Evolutionary conservation across 2,329 filamentous ascomycete genomes (phyloP).

Genomic region (Pseudogymnoascus sp.): DNA sequence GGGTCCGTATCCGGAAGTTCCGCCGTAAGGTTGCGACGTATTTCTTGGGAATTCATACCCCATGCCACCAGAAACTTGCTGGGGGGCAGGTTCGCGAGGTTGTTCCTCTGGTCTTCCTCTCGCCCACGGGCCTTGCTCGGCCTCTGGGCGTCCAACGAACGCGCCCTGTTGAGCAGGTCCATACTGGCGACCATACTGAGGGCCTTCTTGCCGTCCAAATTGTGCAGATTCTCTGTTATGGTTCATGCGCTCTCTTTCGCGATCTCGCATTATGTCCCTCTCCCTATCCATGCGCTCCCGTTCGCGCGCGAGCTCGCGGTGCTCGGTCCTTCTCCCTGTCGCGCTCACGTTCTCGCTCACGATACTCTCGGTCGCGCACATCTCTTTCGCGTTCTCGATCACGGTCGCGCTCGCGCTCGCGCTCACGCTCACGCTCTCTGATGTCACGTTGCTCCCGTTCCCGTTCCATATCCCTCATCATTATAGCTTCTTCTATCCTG

Average conservation of each 20-base stretch:
- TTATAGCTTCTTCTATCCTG: constrained; percentile 45
- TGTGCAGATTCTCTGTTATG: not conserved
- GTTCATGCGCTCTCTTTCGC: constrained; percentile 5
- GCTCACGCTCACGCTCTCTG: constrained; percentile 21
- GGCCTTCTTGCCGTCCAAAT: constrained; percentile 8
- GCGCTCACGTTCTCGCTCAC: constrained; percentile 39
- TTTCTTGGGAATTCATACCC: constrained; percentile 25
- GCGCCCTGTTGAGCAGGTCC: constrained; percentile 18
- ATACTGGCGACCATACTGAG: constrained; percentile 16
- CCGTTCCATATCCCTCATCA: constrained; percentile 34
- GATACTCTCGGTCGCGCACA: constrained; percentile 14
- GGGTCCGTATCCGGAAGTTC: constrained; percentile 26
- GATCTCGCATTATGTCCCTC: constrained; percentile 9
- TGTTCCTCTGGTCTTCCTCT: constrained; percentile 17
- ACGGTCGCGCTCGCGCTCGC: constrained; percentile 37
- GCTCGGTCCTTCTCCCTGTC: constrained; percentile 35
- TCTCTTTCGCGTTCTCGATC: constrained; percentile 36
- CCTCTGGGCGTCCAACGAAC: constrained; percentile 24
- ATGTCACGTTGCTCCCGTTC: constrained; percentile 28
- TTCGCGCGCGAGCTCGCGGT: constrained; percentile 10
- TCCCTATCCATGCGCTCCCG: constrained; percentile 16
- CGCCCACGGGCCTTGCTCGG: constrained; percentile 26
- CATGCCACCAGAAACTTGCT: constrained; percentile 14
- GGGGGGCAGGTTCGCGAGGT: constrained; percentile 15
- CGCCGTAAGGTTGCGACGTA: constrained; percentile 22